These are phyloP conservation scores for Selaginella moellendorffii DNA, from an alignment of 75 land plant genomes.

Conservation along the genomic window DNA sequence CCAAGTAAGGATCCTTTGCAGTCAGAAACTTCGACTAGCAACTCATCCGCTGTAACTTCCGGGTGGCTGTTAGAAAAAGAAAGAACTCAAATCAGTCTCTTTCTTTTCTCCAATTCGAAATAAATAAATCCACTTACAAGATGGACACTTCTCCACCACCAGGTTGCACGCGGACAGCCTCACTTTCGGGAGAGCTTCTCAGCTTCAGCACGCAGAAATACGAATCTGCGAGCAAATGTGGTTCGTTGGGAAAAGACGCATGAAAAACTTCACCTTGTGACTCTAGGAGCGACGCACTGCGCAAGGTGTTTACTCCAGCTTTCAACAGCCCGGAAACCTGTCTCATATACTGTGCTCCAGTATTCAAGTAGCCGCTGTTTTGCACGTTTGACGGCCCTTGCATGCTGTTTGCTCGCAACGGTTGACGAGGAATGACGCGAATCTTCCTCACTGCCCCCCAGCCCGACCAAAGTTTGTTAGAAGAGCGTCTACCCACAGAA, in stretches of 20 bases:
- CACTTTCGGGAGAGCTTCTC: conserved; percentile 61
- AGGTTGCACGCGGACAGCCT: conserved; percentile 55
- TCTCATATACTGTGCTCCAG: conserved; percentile 48
- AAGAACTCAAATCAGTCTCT: neutral
- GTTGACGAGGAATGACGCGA: conserved; percentile 35
- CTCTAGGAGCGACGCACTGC: conserved; percentile 46
- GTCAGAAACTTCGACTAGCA: conserved; percentile 51
- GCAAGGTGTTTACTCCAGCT: conserved; percentile 41
- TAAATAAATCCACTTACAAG: conserved; percentile 39
- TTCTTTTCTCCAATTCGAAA: too few relatives aligned
- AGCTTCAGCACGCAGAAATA: conserved; percentile 59
- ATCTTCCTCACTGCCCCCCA: conserved; percentile 50
- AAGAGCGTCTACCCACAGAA: conserved; percentile 13
- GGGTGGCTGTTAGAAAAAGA: conserved; percentile 42
- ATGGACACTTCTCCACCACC: conserved; percentile 72
- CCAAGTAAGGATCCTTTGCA: conserved; percentile 32
- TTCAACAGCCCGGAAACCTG: conserved; percentile 60
- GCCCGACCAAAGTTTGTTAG: conserved; percentile 32
- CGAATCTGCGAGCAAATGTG: conserved; percentile 30
- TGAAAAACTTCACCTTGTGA: conserved; percentile 48
- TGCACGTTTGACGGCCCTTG: too few relatives aligned
- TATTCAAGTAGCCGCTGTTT: conserved; percentile 51
- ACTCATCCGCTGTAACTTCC: conserved; percentile 53
- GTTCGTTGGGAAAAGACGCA: neutral
- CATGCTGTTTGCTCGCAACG: neutral